Base-by-base conservation (phyloP, 371 early-diverging fungal species). In the Lichtheimia ramosa region DNA sequence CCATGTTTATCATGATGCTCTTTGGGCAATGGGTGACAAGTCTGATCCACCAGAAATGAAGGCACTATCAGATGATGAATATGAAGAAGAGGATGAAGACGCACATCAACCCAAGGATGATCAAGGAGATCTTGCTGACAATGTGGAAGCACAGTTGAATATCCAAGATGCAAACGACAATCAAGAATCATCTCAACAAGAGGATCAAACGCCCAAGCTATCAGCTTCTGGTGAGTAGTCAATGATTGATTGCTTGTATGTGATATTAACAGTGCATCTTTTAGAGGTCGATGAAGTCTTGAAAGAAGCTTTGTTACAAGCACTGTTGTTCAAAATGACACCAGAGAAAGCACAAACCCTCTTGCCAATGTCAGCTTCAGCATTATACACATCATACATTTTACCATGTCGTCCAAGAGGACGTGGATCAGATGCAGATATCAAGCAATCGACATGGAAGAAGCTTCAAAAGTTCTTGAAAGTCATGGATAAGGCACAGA, bases 381-480 rank as follows among this genome's bases (percentile, higher is more conserved):
- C 81, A 4, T 62, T 89, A 5, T 89, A 88, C 59, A 83, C 89
- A 1, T 69, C 77, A 0, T 88, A 86, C 46, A 73, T 91, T 51
- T 74, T 87, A 21, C 84, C 87, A 0, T 83, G 83, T 58, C 77
- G 87, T 28, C 89, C 89, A 0, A 55, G 56, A 0, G 84, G 75
- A 6, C 63, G 69, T 2, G 82, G 81, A 20, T 52, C 69, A 0
- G 83, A 86, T 43, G 75, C 86, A 0, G 91, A 90, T 54, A 81
- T 90, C 40, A 90, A 90, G 62, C 83, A 82, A 59, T 90, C 91
- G 5, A 83, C 81, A 46, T 88, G 83, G 82, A 90, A 90, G 64
- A 89, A 89, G 63, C 60, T 89, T 21, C 83, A 87, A 61, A 90
- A 89, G 63, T 90, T 89, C 63, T 67, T 89, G 43, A 90, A 89